Base-by-base conservation (phyloP, 495 filamentous ascomycete genomes). In the Parathielavia appendiculata region DNA sequence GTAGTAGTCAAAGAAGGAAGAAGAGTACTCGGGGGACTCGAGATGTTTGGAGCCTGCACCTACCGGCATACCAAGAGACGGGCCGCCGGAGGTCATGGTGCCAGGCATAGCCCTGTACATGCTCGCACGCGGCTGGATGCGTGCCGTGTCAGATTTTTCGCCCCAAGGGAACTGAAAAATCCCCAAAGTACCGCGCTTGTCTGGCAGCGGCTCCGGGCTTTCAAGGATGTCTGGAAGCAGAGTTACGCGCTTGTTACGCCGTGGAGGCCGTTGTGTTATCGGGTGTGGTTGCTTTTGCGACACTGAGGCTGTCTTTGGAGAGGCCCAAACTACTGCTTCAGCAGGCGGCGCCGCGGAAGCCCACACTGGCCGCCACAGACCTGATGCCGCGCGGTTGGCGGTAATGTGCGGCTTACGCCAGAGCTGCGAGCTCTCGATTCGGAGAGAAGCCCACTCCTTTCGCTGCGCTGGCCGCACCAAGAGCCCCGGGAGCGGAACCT, bases 101-200 rank as follows among this genome's bases (percentile, higher is more conserved):
- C 76, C 75, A 5, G 75, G 74, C 73, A 79, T 76, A 34, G 72
- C 71, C 70, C 68, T 73, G 59, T 56, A 68, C 60, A 65, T 66
- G 57, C 52, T 62, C 20, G 66, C 57, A 16, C 60, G 69, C 45
- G 67, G 62, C 39, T 72, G 72, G n/a, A 78, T 59, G 16, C 65
- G 69, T 2, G 75, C 75, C 36, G 75, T 72, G 57, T 83, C 79
- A 26, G 80, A 82, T 61, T 66, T 76, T 58, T 81, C 79, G 20
- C 80, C 80, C 78, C 78, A 83, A 0, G 80, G 76, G 57, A 81
- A 81, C 60, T 82, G 78, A 65, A 81, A 83, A 51, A 83, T 76
- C 5, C 79, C 80, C 10, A 83, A 68, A 6, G 75, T 80, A 34
- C 74, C 79, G 13, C 73, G 67, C 58, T 77, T 78, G 48, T 79